Percentiles rank a stretch among this genome's conserved stretches.
These are phyloP conservation scores for Raffaelea ambrosiae DNA, from an alignment of 2,329 filamentous ascomycete species.

Conservation along the genomic window DNA sequence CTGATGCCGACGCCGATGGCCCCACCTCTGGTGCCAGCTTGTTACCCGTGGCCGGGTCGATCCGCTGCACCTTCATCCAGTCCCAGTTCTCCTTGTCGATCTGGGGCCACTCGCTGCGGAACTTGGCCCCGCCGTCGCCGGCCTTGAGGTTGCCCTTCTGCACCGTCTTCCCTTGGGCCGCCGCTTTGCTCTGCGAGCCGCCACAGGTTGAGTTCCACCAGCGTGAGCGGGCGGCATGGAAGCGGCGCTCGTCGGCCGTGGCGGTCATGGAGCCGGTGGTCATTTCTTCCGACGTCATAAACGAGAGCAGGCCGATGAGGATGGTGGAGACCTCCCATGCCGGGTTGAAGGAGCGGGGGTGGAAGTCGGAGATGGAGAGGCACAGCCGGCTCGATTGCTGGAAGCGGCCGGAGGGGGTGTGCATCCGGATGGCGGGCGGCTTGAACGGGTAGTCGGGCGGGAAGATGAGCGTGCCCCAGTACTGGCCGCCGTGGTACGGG, in stretches of 20 bases:
- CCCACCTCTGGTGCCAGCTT: constrained; percentile 25
- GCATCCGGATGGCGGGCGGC: constrained; percentile 96
- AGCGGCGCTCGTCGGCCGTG: constrained; percentile 66
- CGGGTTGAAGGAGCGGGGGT: constrained; percentile 95
- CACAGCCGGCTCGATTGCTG: constrained; percentile 87
- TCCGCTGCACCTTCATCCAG: constrained; percentile 78
- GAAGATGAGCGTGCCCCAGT: constrained; percentile 96
- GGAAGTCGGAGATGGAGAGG: constrained; percentile 94
- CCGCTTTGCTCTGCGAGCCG: constrained; percentile 56
- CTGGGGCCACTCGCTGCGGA: constrained; percentile 82
- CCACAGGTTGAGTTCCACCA: constrained; percentile 98
- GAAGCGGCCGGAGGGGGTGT: constrained; percentile 93
- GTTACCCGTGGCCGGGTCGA: constrained; percentile 70
- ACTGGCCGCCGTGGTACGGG: constrained; percentile 89
- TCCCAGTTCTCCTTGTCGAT: constrained; percentile 82
- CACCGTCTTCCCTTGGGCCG: constrained; percentile 28
- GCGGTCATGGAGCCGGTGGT: constrained; percentile 84
- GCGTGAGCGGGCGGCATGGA: constrained; percentile 66
- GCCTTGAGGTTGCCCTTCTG: constrained; percentile 76
- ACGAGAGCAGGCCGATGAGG: constrained; percentile 83
- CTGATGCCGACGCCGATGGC: constrained; percentile 33
- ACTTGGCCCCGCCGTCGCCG: constrained; percentile 88
- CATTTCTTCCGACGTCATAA: constrained; percentile 99
- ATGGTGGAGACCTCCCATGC: constrained; percentile 98
- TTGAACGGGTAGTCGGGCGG: constrained; percentile 96